These are phyloP conservation scores for Naganishia albida DNA, from an alignment of 1,284 basidiomycete species.

Conservation along the genomic window DNA sequence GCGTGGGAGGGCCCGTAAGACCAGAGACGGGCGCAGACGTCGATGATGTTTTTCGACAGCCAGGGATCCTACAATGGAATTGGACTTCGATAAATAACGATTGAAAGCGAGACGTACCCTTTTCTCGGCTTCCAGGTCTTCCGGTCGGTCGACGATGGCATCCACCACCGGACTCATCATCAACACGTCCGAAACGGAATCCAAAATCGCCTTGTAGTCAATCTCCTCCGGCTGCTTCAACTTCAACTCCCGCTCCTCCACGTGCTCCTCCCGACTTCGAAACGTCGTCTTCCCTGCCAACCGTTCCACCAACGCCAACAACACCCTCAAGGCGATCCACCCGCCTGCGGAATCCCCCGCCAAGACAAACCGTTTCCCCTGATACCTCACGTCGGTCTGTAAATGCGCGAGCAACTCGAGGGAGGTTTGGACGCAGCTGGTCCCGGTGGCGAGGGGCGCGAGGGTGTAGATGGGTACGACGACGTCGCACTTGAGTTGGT, in stretches of 20 bases:
- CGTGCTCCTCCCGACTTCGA: not conserved
- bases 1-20: conserved; percentile 17
- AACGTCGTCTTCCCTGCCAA: conserved; percentile 1
- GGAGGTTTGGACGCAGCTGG: not conserved
- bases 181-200: conserved; percentile 15
- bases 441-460: conserved; percentile 2
- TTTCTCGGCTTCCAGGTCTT: not conserved
- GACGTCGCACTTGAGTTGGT: conserved; percentile 18
- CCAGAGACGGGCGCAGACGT: conserved; percentile 14
- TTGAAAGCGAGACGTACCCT: not conserved
- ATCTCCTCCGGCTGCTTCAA: not conserved
- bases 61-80: conserved; percentile 18
- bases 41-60: conserved; percentile 11
- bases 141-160: not conserved
- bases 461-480: conserved; percentile 18
- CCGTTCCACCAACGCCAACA: conserved; percentile 11
- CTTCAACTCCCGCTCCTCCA: not conserved
- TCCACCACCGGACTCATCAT: conserved; percentile 26
- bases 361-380: conserved; percentile 26
- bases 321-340: conserved; percentile 22
- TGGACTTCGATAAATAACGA: not conserved
- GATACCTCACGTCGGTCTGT: conserved; percentile 15
- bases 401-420: not conserved
- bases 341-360: conserved; percentile 30
- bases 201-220: conserved; percentile 20